phyloP scores from a whole-genome alignment of 768 basidiomycete genomes.

The Suillus weaverae region DNA sequence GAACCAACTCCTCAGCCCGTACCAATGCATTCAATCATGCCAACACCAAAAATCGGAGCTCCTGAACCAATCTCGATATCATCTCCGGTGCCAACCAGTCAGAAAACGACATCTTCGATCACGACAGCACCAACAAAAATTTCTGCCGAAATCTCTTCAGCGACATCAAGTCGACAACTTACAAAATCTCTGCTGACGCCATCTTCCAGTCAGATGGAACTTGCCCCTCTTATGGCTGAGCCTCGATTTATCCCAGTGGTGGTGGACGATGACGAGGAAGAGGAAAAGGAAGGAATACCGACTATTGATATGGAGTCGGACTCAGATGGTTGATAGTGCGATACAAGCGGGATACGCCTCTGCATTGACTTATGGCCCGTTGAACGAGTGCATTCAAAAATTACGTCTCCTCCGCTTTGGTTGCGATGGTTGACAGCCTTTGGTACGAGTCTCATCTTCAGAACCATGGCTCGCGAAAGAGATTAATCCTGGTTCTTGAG shows the following conservation, averaged over 20 bases:
- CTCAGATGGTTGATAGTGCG: slow-evolving; percentile 45
- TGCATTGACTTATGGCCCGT: background rate
- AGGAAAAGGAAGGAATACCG: slow-evolving; percentile 74
- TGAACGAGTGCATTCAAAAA: background rate
- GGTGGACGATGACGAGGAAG: slow-evolving; percentile 55
- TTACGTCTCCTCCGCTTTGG: slow-evolving; percentile 3
- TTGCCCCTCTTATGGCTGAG: background rate
- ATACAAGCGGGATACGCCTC: background rate
- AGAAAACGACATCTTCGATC: background rate
- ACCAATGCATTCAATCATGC: slow-evolving; percentile 1
- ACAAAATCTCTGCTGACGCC: background rate
- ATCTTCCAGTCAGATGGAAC: background rate
- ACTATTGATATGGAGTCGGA: slow-evolving; percentile 78
- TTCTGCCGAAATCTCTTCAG: background rate
- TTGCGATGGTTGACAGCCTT: slow-evolving; percentile 10
- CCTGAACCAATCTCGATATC: background rate
- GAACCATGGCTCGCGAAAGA: background rate
- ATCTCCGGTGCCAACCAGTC: background rate
- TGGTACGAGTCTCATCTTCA: background rate
- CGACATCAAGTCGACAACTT: background rate
- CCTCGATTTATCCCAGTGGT: slow-evolving; percentile 13
- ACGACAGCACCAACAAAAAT: slow-evolving; percentile 6
- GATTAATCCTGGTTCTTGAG: slow-evolving; percentile 16
- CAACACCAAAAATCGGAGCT: slow-evolving; percentile 1
- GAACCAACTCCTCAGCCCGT: slow-evolving; percentile 8